phyloP scores from a whole-genome alignment of 2,329 filamentous ascomycete species.

The Colletotrichum destructivum region DNA sequence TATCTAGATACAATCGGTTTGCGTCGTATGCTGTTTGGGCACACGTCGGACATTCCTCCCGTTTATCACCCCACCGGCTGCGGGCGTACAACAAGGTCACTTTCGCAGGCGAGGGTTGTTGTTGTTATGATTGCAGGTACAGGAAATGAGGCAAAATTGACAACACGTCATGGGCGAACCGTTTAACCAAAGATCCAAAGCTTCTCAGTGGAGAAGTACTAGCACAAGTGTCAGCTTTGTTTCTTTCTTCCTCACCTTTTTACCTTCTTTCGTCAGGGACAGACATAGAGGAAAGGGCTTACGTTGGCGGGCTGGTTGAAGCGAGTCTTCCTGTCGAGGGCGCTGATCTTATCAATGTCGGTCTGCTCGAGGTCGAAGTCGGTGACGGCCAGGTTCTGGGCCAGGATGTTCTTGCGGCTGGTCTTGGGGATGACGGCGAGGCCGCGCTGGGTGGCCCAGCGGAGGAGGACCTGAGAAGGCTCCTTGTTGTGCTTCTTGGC shows the following conservation, averaged over 20 bases:
- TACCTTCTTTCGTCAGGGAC: no score
- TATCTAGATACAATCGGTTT: conserved; percentile 39
- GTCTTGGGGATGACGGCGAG: conserved; percentile 89
- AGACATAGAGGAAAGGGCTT: conserved; percentile 53
- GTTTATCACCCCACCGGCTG: conserved; percentile 22
- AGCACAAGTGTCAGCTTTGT: conserved; percentile 15
- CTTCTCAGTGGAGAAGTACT: conserved; percentile 71
- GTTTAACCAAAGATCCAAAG: conserved; percentile 72
- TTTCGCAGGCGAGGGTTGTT: background rate
- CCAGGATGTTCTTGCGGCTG: conserved; percentile 66
- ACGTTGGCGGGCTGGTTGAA: conserved; percentile 85
- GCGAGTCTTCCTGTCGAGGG: conserved; percentile 75
- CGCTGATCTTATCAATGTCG: conserved; percentile 78
- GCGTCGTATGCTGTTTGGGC: conserved; percentile 18
- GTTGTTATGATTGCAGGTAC: conserved; percentile 11
- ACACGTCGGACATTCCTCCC: conserved; percentile 16
- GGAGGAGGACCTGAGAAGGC: conserved; percentile 84
- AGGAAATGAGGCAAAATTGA: conserved; percentile 10
- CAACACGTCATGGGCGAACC: conserved; percentile 13
- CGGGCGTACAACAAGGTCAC: conserved; percentile 2
- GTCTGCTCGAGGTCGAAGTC: conserved; percentile 75
- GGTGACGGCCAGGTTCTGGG: conserved; percentile 77
- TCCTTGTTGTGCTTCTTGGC: conserved; percentile 80
- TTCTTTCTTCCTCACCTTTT: background rate
- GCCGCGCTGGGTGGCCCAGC: conserved; percentile 89